Base-by-base conservation (phyloP, 495 filamentous ascomycete genomes). In the Sabuloglossum arenarium region DNA sequence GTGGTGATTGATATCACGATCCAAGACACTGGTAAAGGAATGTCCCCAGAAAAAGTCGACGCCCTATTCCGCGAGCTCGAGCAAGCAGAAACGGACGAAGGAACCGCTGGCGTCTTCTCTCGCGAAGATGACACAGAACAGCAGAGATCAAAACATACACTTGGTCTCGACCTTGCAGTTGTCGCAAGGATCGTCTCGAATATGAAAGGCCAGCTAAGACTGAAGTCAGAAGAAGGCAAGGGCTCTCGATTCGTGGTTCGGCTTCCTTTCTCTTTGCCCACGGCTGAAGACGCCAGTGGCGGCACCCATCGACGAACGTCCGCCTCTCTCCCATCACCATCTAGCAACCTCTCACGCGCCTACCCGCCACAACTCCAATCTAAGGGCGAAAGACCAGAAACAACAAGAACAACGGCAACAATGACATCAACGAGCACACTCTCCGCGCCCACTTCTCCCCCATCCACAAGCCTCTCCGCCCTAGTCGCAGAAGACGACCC, bases 401-500 rank as follows among this genome's bases (percentile, higher is more conserved):
- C 16, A n/a, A 2, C n/a, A 4, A 16, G 9, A 10, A 3, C 11
- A 14, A 6, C 34, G 16, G 9, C 34, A 14, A 37, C 34, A 14
- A 37, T 14, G 11, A 14, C 12, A 5, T 5, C 39, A 43, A n/a
- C 39, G 39, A 43, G 6, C 6, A 16, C 14, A 9, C 12, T 12
- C 34, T 39, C 12, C 14, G 34, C 34, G 6, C 34, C 34, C 16
- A 2, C 19, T 16, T 3, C 39, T 21, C 3, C 3, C 1, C 2
- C 39, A 14, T 12, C 34, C 5, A 37, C 11, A n/a, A 43, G 71
- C 30, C 70, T 89, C 28, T 74, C 73, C 29, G 78, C 94, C 1
- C 71, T 95, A 19, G 78, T 95, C 9, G 90, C 90, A 0, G 90
- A 97, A 65, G 90, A 97, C 60, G 89, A 97, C 61, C 88, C 88